Evolutionary conservation across 495 filamentous ascomycete genomes (phyloP), one percentile per base, ranked within the genome.

Genomic region (Parathielavia hyrcaniae): DNA sequence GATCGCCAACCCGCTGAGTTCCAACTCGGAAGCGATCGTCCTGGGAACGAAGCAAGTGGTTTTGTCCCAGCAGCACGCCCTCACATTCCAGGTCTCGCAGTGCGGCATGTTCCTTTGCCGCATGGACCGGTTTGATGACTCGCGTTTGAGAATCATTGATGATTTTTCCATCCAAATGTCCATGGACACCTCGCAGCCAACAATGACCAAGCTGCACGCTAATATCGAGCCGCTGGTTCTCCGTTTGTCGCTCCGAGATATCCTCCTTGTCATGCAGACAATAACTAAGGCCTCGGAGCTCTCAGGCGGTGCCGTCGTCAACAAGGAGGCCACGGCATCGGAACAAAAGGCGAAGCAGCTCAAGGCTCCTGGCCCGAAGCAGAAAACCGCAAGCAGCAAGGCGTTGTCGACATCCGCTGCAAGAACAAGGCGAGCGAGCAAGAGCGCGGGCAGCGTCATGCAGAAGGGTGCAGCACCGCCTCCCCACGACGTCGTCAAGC

Each of bases 91-190:
- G 65, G 81, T 97, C 10, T 87, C 87, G 38, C 83, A 96, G 65
- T 84, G 97, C 46, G 95, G 93, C 55, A 97, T 98, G 91, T 98
- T 97, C 71, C 76, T 98, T 38, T 98, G 93, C 68, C 88, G 93
- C 30, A 97, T 98, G 95, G 93, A 98, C 67, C 87, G 87, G 60
- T 95, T 96, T 61, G 91, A 96, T 55, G 89, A 85, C 17, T 87
- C 83, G 51, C 80, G 88, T 38, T 81, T 97, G 41, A 85, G 95
- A 22, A 95, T 98, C 61, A 79, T 98, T 22, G 93, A 98, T 67
- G 90, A 97, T 67, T 97, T 97, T 71, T 96, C 90, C 9, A 68
- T 97, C 34, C 87, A 91, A 59, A 78, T 95, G 62, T 91, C 91
- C 4, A 82, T 97, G 77, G 91, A 97, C 65, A 93, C 83, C 36